Base-by-base conservation (phyloP, 192 early-diverging fungal species). In the Backusella liffmaniae region DNA sequence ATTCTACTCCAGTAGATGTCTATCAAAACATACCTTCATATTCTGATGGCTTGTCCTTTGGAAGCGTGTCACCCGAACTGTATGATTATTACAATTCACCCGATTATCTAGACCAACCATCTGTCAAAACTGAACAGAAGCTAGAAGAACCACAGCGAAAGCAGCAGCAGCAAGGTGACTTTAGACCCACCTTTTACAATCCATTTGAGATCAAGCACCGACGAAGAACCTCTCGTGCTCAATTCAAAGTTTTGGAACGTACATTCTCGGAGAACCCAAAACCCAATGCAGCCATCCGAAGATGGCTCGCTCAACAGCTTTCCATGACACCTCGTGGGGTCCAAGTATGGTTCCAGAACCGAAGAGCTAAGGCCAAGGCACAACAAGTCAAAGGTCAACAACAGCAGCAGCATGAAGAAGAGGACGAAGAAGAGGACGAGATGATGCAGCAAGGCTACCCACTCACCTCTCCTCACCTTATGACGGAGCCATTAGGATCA, bases 261-360 rank as follows among this genome's bases (percentile, higher is more conserved):
- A 87, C 90, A 2, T 95, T 93, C 73, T 80, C 77, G 68, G 79
- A 82, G 36, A 88, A 87, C 42, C 82, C 84, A 35, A 94, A 91
- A 76, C 93, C 93, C 4, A 88, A 85, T 72, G 82, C 91, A 4
- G 88, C 85, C 12, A 83, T 87, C 44, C 89, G 93, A 44, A 82
- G 83, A 71, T 53, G 77, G 29, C 83, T 95, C n/a, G 92, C 91
- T 32, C 79, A 86, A 73, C 77, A 91, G 79, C 78, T 94, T 41
- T 85, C 81, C 18, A 90, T 95, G 87, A 86, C 89, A 16, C 86
- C 92, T 2, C 84, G 92, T 51, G 89, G 88, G 10, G 88, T 95
- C 32, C 93, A 95, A 75, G 90, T 95, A 10, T 95, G 93, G 95
- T 96, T 96, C 81, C 94, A 96, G 77, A 96, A 95, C 77, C 88